A percentile compares a stretch with the other conserved stretches of the same genome.
Conservation (phyloP, 2,329 filamentous ascomycete species). For the Aspergillus brunneoviolaceus region DNA sequence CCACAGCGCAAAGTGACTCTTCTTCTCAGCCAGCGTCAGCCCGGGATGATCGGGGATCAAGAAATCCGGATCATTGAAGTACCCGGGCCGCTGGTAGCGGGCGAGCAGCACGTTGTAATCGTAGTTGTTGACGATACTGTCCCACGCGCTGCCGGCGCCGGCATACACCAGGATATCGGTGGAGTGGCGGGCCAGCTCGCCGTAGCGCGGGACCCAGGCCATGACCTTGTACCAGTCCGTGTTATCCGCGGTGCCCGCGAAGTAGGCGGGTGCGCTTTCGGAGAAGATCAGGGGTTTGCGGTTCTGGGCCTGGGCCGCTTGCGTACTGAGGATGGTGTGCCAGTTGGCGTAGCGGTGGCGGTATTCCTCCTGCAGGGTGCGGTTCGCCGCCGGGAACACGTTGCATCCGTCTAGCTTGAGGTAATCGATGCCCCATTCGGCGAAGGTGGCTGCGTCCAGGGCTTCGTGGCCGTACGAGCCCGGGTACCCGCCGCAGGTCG, state of each 20-base stretch:
- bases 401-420: constrained; percentile 53
- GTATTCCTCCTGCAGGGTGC: constrained; percentile 27
- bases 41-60: constrained; percentile 51
- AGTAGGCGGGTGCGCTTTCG: constrained; percentile 50
- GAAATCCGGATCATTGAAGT: constrained; percentile 53
- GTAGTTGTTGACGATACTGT: constrained; percentile 52
- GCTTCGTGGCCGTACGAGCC: constrained; percentile 45
- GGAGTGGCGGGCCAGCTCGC: constrained; percentile 49
- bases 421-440: constrained; percentile 45
- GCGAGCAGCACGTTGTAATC: constrained; percentile 45
- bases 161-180: constrained; percentile 46
- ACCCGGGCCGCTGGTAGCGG: constrained; percentile 46
- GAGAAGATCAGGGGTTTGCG: constrained; percentile 41
- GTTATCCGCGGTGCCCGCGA: constrained; percentile 36
- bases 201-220: constrained; percentile 43
- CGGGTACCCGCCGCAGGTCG: constrained; percentile 47
- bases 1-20: constrained; percentile 54
- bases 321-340: constrained; percentile 44
- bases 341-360: constrained; percentile 41
- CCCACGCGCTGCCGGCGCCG: constrained; percentile 46
- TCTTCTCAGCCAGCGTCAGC: constrained; percentile 45
- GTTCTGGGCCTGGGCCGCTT: constrained; percentile 22
- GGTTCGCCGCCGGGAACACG: constrained; percentile 25
- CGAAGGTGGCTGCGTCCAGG: constrained; percentile 42
- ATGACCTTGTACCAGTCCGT: constrained; percentile 50